These are phyloP conservation scores for Psilocybe sp. DNA, from an alignment of 768 basidiomycete species.

Conservation along the genomic window DNA sequence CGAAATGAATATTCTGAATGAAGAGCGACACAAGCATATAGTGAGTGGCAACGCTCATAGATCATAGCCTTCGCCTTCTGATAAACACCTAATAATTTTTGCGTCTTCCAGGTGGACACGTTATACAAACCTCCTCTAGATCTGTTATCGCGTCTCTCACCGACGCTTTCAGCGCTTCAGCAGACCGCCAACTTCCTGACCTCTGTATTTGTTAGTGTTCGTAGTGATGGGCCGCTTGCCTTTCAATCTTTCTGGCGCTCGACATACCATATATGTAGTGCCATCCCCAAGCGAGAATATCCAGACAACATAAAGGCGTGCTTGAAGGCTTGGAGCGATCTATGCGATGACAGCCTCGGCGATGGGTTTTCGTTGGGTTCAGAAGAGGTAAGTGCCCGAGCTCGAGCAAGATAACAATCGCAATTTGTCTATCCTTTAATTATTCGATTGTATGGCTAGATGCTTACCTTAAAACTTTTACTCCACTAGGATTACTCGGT, in stretches of 20 bases:
- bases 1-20: slow-evolving; percentile 32
- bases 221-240: slow-evolving; percentile 46
- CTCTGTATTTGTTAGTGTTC: slow-evolving; percentile 48
- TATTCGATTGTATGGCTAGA: background rate
- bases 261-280: slow-evolving; percentile 44
- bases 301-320: slow-evolving; percentile 42
- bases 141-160: slow-evolving; percentile 33
- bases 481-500: no score
- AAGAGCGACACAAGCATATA: slow-evolving; percentile 43
- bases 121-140: slow-evolving; percentile 47
- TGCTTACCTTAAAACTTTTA: no score
- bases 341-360: slow-evolving; percentile 46
- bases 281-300: slow-evolving; percentile 32
- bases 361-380: slow-evolving; percentile 37
- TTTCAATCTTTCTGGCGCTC: slow-evolving; percentile 60
- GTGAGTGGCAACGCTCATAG: slow-evolving; percentile 31
- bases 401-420: no score
- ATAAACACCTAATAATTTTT: background rate
- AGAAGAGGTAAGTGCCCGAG: slow-evolving; percentile 25
- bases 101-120: slow-evolving; percentile 22
- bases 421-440: background rate
- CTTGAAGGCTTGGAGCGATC: slow-evolving; percentile 43
- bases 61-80: background rate
- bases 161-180: slow-evolving; percentile 38
- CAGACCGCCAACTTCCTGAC: slow-evolving; percentile 43